Percentiles rank a stretch among this genome's conserved stretches.
phyloP scores from a whole-genome alignment of 371 early-diverging fungal species.

The Encephalitozoon intestinalis region DNA sequence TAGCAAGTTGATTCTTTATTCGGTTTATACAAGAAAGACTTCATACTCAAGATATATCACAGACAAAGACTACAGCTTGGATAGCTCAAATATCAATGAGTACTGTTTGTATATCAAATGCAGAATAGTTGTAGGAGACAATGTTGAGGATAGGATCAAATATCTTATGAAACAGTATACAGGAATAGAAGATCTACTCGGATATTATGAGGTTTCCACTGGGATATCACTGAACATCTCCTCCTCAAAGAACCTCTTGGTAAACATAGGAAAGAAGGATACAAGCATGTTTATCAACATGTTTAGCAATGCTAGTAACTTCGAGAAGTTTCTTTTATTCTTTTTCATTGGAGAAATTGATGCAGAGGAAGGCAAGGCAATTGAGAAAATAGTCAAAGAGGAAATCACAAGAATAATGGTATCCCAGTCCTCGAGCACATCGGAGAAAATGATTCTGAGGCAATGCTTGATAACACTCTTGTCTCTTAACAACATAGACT shows the following conservation, averaged over 20 bases:
- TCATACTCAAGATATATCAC: constrained; percentile 20
- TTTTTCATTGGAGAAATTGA: constrained; percentile 29
- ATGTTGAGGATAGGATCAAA: constrained; percentile 26
- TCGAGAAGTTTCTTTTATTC: constrained; percentile 51
- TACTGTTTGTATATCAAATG: constrained; percentile 42
- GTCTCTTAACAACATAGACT: constrained; percentile 42
- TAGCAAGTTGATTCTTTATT: constrained; percentile 4
- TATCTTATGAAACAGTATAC: constrained; percentile 33
- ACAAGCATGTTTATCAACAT: constrained; percentile 29
- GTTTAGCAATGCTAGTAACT: constrained; percentile 19
- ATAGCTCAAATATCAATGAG: not conserved
- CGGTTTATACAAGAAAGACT: not conserved
- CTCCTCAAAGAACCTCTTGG: constrained; percentile 14
- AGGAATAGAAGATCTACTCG: constrained; percentile 42
- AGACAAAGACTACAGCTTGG: constrained; percentile 16
- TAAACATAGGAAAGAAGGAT: constrained; percentile 34
- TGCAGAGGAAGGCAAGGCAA: not conserved
- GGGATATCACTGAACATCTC: not conserved
- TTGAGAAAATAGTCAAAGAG: constrained; percentile 44
- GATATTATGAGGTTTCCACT: constrained; percentile 31
- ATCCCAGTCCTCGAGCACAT: not conserved
- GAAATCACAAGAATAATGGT: constrained; percentile 15
- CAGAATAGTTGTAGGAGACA: constrained; percentile 32
- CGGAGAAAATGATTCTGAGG: constrained; percentile 35
- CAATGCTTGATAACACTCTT: constrained; percentile 40